Conservation (phyloP, 805 yeast species). For the Lachancea nothofagi region DNA sequence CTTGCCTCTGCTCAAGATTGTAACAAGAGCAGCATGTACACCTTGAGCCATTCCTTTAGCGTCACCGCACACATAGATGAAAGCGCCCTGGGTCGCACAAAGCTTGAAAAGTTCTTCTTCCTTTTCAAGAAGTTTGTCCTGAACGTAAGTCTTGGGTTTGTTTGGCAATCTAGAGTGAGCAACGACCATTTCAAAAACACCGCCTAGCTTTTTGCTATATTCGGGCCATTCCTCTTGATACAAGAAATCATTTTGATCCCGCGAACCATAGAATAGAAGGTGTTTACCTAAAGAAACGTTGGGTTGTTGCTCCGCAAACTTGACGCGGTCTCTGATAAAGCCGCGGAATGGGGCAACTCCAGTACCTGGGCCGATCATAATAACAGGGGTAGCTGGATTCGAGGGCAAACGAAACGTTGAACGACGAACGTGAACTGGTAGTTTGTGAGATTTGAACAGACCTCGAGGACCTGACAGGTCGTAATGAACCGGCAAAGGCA, state of each 20-base stretch:
- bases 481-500: conserved; percentile 46
- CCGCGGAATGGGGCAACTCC: conserved; percentile 99
- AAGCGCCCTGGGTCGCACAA: conserved; percentile 70
- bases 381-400: conserved; percentile 74
- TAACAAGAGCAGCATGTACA: conserved; percentile 64
- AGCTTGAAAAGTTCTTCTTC: conserved; percentile 37
- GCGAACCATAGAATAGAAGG: conserved; percentile 80
- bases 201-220: conserved; percentile 55
- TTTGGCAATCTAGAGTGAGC: conserved; percentile 79
- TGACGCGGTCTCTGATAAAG: conserved; percentile 81
- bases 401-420: conserved; percentile 92
- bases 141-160: conserved; percentile 69
- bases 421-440: conserved; percentile 91
- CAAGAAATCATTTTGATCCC: conserved; percentile 78
- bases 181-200: conserved; percentile 60
- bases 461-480: conserved; percentile 82
- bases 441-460: conserved; percentile 41
- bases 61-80: conserved; percentile 94
- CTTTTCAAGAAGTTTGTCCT: conserved; percentile 60
- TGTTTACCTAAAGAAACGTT: conserved; percentile 58
- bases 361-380: conserved; percentile 96
- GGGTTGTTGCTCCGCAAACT: conserved; percentile 39
- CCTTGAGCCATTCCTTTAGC: conserved; percentile 95
- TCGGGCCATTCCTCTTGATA: conserved; percentile 88
- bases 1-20: conserved; percentile 58